These are phyloP conservation scores for Trichophyton rubrum DNA, from an alignment of 2,329 filamentous ascomycete species.

Conservation along the genomic window DNA sequence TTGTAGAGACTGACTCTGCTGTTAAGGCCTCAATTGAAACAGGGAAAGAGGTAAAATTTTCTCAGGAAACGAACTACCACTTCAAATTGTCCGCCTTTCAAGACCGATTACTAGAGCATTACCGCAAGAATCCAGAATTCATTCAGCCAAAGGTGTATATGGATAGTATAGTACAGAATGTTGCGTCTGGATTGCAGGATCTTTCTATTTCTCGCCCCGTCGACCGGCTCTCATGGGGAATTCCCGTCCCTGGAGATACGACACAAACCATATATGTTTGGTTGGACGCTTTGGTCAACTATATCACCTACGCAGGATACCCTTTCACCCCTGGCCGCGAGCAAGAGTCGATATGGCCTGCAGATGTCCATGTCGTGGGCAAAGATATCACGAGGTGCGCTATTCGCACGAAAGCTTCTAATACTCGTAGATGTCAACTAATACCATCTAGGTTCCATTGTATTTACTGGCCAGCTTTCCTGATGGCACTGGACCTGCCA, in stretches of 20 bases:
- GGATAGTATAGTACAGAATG: constrained; percentile 65
- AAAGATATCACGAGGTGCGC: constrained; percentile 75
- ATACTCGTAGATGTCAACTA: not conserved
- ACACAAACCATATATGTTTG: constrained; percentile 94
- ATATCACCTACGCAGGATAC: constrained; percentile 77
- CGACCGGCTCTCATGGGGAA: constrained; percentile 71
- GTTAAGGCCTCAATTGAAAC: constrained; percentile 60
- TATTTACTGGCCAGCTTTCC: constrained; percentile 94
- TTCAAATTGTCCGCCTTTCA: constrained; percentile 77
- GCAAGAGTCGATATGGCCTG: constrained; percentile 63
- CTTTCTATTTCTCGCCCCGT: constrained; percentile 77
- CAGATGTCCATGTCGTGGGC: constrained; percentile 81
- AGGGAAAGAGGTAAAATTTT: constrained; percentile 88
- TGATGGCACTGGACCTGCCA: constrained; percentile 74
- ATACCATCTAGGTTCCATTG: constrained; percentile 57
- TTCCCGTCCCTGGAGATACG: constrained; percentile 71
- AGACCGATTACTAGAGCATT: constrained; percentile 68
- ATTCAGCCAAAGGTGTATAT: constrained; percentile 61
- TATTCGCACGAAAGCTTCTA: not conserved
- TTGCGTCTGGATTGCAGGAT: constrained; percentile 66
- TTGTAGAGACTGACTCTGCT: not conserved
- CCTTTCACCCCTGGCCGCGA: constrained; percentile 56
- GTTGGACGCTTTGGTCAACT: constrained; percentile 93
- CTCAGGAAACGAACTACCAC: constrained; percentile 85
- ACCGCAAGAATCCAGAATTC: constrained; percentile 62